Evolutionary conservation across 371 early-diverging fungal genomes (phyloP).

Genomic region (Saksenaea vasiformis): DNA sequence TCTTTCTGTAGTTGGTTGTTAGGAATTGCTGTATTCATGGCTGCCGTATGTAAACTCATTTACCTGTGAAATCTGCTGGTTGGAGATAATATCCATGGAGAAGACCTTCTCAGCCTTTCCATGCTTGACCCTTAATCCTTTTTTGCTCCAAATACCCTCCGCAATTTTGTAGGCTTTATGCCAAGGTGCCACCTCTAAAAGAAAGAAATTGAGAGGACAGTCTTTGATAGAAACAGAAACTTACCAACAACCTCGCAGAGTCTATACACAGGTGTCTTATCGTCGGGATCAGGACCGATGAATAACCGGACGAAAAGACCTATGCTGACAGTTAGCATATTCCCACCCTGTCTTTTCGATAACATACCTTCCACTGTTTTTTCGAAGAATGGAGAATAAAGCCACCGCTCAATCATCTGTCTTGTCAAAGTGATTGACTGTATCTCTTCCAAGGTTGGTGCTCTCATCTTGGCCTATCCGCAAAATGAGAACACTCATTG

Average conservation of each 20-base stretch:
- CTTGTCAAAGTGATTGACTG: slow-evolving; percentile 62
- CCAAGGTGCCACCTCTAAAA: slow-evolving; percentile 53
- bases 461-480: slow-evolving; percentile 40
- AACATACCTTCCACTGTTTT: slow-evolving; percentile 57
- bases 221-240: slow-evolving; percentile 1
- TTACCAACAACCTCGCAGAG: slow-evolving; percentile 62
- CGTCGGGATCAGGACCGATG: slow-evolving; percentile 58
- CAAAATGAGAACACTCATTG: neutral
- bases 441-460: slow-evolving; percentile 63
- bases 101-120: slow-evolving; percentile 69
- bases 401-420: slow-evolving; percentile 71
- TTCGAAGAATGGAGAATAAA: slow-evolving; percentile 72
- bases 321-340: neutral
- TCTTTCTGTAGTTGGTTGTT: slow-evolving; percentile 57
- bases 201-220: neutral
- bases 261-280: slow-evolving; percentile 53
- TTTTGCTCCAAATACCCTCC: slow-evolving; percentile 58
- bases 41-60: slow-evolving; percentile 8
- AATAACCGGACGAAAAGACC: slow-evolving; percentile 67
- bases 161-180: slow-evolving; percentile 64
- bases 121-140: slow-evolving; percentile 63
- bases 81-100: slow-evolving; percentile 77
- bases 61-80: slow-evolving; percentile 62
- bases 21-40: slow-evolving; percentile 28
- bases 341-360: neutral